These are phyloP conservation scores for Sphagnum contortum DNA, from an alignment of 225 moss, liverwort and hornwort species.

Conservation along the genomic window DNA sequence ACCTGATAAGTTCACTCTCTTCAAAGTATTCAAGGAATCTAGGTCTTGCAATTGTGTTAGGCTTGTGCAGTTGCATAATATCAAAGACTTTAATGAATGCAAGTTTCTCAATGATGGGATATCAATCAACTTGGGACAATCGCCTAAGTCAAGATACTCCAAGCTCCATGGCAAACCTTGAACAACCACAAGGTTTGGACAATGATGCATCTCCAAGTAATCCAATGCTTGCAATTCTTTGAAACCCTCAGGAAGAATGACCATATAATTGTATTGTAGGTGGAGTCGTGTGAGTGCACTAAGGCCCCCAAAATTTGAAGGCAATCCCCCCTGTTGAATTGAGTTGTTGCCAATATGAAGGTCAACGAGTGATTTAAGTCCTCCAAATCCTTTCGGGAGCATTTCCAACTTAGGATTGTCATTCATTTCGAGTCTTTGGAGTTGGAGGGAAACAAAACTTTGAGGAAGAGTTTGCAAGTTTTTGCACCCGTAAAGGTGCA, in stretches of 20 bases:
- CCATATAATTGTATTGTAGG: too few species aligned
- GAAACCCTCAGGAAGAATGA: too few species aligned
- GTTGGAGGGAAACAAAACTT: not conserved
- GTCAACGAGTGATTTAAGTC: too few species aligned
- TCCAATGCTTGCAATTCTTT: not conserved
- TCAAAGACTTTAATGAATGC: not conserved
- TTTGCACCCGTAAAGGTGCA: too few species aligned
- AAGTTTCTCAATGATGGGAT: slow-evolving; percentile 2
- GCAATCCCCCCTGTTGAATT: too few species aligned
- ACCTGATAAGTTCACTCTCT: slow-evolving; percentile 3
- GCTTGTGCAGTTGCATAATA: slow-evolving; percentile 10
- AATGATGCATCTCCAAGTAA: not conserved
- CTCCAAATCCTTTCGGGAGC: too few species aligned
- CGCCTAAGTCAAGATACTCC: slow-evolving; percentile 4
- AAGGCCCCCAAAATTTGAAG: too few species aligned
- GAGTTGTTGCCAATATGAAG: too few species aligned
- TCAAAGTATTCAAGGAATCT: slow-evolving; percentile 10
- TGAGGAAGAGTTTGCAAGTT: not conserved
- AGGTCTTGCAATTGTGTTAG: slow-evolving; percentile 5
- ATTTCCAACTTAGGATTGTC: too few species aligned
- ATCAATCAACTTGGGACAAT: not conserved
- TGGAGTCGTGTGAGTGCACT: too few species aligned
- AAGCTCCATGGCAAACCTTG: slow-evolving; percentile 12
- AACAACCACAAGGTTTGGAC: not conserved
- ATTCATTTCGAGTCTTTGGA: too few species aligned